A percentile compares a stretch with the other conserved stretches of the same genome.
Conservation (phyloP, 2,329 filamentous ascomycete species). For the Fusarium chlamydosporum region DNA sequence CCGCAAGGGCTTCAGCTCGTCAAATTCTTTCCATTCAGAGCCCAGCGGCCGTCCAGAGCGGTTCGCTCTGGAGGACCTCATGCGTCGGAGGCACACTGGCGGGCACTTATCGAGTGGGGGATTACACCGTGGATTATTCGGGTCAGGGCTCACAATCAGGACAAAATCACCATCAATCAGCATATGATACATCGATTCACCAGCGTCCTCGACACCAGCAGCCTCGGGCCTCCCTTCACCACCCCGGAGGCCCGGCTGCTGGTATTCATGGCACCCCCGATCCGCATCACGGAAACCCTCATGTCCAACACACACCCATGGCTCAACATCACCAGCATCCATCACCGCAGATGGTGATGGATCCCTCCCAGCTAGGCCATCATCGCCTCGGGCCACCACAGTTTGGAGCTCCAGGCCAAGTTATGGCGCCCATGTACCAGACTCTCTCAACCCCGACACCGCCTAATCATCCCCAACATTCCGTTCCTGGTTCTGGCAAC, state of each 20-base stretch:
- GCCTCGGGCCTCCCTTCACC: constrained; percentile 65
- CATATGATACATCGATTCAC: constrained; percentile 67
- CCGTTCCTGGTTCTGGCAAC: constrained; percentile 51
- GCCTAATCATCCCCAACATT: constrained; percentile 52
- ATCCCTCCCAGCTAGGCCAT: constrained; percentile 67
- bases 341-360: constrained; percentile 68
- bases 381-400: constrained; percentile 67
- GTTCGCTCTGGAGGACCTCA: constrained; percentile 82
- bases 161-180: constrained; percentile 73
- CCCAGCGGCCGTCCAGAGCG: constrained; percentile 80
- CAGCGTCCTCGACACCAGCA: constrained; percentile 55
- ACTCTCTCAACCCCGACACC: constrained; percentile 61
- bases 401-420: constrained; percentile 65
- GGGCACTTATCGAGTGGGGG: constrained; percentile 79
- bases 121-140: constrained; percentile 82
- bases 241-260: constrained; percentile 58
- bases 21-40: constrained; percentile 73
- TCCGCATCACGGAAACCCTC: constrained; percentile 55
- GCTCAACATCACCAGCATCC: constrained; percentile 64
- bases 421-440: constrained; percentile 67
- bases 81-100: constrained; percentile 79
- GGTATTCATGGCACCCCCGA: constrained; percentile 63
- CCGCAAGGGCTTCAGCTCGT: constrained; percentile 67
- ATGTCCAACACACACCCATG: constrained; percentile 54
- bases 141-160: constrained; percentile 75